Evolutionary conservation across 2,329 filamentous ascomycete genomes (phyloP).

Genomic region (Cercospora zeina): DNA sequence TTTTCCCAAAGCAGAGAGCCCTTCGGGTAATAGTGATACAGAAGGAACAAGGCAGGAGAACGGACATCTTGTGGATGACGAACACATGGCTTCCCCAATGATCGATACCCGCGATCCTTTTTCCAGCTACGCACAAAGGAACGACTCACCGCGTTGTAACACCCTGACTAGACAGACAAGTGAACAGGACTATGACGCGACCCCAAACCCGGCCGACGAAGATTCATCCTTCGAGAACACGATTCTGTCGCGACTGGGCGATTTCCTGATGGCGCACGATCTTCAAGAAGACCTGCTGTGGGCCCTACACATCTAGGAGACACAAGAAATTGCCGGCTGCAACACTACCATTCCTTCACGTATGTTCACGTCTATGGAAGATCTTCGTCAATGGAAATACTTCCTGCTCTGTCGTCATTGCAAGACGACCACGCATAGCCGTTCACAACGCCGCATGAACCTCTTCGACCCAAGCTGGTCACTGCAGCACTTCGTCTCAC

Average conservation of each 20-base stretch:
- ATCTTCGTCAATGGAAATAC: slow-evolving; percentile 3
- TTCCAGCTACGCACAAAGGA: not conserved
- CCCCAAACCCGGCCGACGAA: not conserved
- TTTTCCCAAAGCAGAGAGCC: not conserved
- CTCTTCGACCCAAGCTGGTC: not conserved
- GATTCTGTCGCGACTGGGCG: not conserved
- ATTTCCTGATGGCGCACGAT: not conserved
- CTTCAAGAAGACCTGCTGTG: slow-evolving; percentile 6
- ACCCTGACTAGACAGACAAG: not conserved
- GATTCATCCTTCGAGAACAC: not conserved
- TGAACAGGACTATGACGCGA: not conserved
- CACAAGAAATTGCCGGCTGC: not conserved
- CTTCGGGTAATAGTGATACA: not conserved
- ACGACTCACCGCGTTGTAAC: not conserved
- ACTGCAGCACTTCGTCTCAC: slow-evolving; percentile 2
- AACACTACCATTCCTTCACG: not conserved
- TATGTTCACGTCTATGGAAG: not conserved
- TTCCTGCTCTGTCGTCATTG: slow-evolving; percentile 1
- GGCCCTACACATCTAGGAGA: slow-evolving; percentile 9
- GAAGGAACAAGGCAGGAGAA: not conserved
- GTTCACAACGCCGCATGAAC: not conserved
- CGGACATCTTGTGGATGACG: not conserved
- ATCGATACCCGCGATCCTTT: not conserved
- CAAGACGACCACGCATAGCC: not conserved
- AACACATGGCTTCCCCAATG: not conserved